Conservation (phyloP, 106 monocot genomes). For the Allium fistulosum region DNA sequence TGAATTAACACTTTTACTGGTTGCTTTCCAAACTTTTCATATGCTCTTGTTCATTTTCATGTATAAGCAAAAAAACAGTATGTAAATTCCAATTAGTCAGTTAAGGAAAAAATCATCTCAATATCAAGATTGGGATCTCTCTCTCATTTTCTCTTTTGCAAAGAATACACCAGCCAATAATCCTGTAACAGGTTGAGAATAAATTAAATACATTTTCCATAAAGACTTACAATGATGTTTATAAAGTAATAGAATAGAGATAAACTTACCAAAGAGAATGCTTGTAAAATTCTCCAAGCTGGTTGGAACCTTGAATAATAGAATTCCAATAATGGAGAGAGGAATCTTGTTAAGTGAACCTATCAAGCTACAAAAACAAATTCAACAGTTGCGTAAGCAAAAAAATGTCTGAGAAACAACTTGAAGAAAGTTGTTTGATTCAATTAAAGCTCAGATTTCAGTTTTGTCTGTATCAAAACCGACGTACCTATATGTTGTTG, state of each 20-base stretch:
- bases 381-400: not conserved
- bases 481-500: slow-evolving; percentile 69
- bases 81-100: too few relatives aligned
- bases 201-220: not conserved
- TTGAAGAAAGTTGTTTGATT: not conserved
- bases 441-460: not conserved
- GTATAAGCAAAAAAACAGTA: too few relatives aligned
- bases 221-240: not conserved
- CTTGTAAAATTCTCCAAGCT: slow-evolving; percentile 67
- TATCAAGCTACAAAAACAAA: slow-evolving; percentile 33
- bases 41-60: too few relatives aligned
- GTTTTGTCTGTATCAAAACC: not conserved
- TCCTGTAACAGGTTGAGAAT: slow-evolving; percentile 26
- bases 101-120: not conserved
- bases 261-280: slow-evolving; percentile 74
- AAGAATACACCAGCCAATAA: slow-evolving; percentile 81
- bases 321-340: slow-evolving; percentile 63
- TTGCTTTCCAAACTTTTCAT: too few relatives aligned
- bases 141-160: slow-evolving; percentile 74
- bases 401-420: not conserved
- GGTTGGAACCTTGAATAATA: slow-evolving; percentile 80
- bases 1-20: too few relatives aligned
- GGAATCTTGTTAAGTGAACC: slow-evolving; percentile 81
- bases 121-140: slow-evolving; percentile 11
- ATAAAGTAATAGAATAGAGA: not conserved